Conservation (phyloP, 495 filamentous ascomycete genomes). For the Penicillium fimorum region DNA sequence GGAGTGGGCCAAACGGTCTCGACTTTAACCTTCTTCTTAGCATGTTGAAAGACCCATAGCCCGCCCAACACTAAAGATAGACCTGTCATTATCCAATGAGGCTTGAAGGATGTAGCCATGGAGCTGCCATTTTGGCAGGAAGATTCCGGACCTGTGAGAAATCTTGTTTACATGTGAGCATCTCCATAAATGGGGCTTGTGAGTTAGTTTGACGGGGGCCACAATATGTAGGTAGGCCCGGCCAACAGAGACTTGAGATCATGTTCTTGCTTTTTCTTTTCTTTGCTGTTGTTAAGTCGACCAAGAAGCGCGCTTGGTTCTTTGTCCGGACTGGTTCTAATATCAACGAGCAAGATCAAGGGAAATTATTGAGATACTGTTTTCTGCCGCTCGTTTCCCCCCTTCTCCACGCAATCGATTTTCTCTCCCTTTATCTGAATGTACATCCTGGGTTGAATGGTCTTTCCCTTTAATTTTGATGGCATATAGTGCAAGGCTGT, state of each 20-base stretch:
- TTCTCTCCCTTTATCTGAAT: constrained; percentile 26
- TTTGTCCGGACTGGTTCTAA: constrained; percentile 31
- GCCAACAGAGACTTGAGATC: background rate
- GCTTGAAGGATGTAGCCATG: constrained; percentile 1
- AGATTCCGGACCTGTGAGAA: constrained; percentile 5
- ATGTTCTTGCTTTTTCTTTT: background rate
- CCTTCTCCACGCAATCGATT: constrained; percentile 10
- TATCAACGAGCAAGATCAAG: constrained; percentile 18
- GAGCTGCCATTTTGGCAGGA: background rate
- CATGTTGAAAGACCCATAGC: background rate
- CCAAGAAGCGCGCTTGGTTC: constrained; percentile 17
- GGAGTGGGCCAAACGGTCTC: constrained; percentile 2
- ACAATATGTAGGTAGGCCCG: background rate
- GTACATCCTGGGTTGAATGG: constrained; percentile 9
- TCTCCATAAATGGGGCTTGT: background rate
- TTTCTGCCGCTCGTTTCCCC: constrained; percentile 5
- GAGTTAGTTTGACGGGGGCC: background rate
- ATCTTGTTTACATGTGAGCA: background rate
- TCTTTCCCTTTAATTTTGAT: constrained; percentile 6
- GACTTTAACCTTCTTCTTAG: constrained; percentile 1
- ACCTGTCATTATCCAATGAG: constrained; percentile 2
- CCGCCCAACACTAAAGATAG: constrained; percentile 10
- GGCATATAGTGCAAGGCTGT: background rate
- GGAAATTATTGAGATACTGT: constrained; percentile 11
- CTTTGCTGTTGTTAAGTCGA: constrained; percentile 25